Evolutionary conservation across 345 rosid genomes (phyloP), one percentile per base, ranked within the genome.

Genomic region (Cardamine chenopodiifolia): DNA sequence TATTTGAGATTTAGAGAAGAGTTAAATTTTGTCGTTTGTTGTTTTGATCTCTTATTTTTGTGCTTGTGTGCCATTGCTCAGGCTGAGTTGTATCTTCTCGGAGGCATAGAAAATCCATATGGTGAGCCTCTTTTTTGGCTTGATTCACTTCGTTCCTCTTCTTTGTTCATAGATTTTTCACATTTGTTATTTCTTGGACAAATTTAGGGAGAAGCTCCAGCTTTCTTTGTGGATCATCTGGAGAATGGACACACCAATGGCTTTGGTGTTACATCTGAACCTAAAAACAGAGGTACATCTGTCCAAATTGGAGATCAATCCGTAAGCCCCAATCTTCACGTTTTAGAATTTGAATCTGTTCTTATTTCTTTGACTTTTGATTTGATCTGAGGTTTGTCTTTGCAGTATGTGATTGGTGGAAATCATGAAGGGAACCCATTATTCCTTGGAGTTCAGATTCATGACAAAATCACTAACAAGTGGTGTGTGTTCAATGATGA

Each of bases 131-230:
- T 73, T 56, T 34, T 35, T 76, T 76, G 75, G 80, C 59, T 57
- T 44, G 69, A 78, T 71, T 66, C 58, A 66, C 64, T 72, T 71
- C 66, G 62, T 49, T 71, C 66, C 76, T 76, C 66, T 37, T 65
- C 20, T 20, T 13, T 29, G 29, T 59, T 72, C 80, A 58, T 72
- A 15, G 50, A 17, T 78, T 60, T 59, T 50, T 71, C 54, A 79
- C 70, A 53, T 79, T 53, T 62, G 10, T 35, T 66, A 52, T 19
- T 31, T 7, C 7, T 15, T 31, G 53, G 25, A 6, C 56, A 11
- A 23, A 28, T 52, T 70, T 70, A 94, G 97, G 98, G 96, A 75
- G 89, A 87, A 85, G 96, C 95, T 4, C 88, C 95, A 58, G 92
- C 85, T 73, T 79, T 87, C 81, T 53, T 75, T 75, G 69, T 66